Evolutionary conservation across 768 basidiomycete species (phyloP).

Genomic region (Leccinum uliginosum): DNA sequence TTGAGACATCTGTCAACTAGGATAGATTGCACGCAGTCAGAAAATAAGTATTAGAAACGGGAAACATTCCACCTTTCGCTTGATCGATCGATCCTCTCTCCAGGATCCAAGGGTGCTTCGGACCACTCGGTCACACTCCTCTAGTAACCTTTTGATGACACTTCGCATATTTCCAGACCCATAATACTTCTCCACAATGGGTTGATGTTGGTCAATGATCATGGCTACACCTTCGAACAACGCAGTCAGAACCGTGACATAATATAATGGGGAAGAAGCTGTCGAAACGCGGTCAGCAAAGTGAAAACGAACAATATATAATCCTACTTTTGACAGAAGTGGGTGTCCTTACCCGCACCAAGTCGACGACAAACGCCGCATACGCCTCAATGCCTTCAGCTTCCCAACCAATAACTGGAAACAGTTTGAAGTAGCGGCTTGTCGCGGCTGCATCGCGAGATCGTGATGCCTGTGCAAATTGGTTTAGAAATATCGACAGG

Average conservation of each 20-base stretch:
- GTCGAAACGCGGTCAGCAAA: slow-evolving; percentile 9
- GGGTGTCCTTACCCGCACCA: slow-evolving; percentile 76
- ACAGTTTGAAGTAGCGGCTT: slow-evolving; percentile 94
- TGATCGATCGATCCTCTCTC: slow-evolving; percentile 86
- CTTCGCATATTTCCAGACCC: slow-evolving; percentile 81
- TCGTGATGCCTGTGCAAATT: slow-evolving; percentile 79
- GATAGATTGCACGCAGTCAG: background rate
- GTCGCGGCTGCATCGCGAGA: slow-evolving; percentile 81
- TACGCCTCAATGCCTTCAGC: slow-evolving; percentile 88
- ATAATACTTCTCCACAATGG: slow-evolving; percentile 97
- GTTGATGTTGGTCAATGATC: slow-evolving; percentile 97
- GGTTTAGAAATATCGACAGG: slow-evolving; percentile 68
- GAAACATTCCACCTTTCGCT: slow-evolving; percentile 57
- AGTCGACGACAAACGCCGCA: slow-evolving; percentile 86
- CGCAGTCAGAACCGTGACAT: slow-evolving; percentile 82
- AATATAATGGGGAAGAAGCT: slow-evolving; percentile 94
- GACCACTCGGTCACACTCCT: slow-evolving; percentile 85
- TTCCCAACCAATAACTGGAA: slow-evolving; percentile 95
- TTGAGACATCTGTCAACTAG: slow-evolving; percentile 47
- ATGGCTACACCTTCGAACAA: slow-evolving; percentile 93
- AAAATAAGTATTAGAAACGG: background rate
- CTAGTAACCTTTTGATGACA: slow-evolving; percentile 70
- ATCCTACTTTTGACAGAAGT: slow-evolving; percentile 75
- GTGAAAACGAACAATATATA: slow-evolving; percentile 5
- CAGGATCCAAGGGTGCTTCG: slow-evolving; percentile 72